Percentiles rank a stretch among this genome's conserved stretches.
Conservation (phyloP, 2,329 filamentous ascomycete genomes). For the Eutypa lata region DNA sequence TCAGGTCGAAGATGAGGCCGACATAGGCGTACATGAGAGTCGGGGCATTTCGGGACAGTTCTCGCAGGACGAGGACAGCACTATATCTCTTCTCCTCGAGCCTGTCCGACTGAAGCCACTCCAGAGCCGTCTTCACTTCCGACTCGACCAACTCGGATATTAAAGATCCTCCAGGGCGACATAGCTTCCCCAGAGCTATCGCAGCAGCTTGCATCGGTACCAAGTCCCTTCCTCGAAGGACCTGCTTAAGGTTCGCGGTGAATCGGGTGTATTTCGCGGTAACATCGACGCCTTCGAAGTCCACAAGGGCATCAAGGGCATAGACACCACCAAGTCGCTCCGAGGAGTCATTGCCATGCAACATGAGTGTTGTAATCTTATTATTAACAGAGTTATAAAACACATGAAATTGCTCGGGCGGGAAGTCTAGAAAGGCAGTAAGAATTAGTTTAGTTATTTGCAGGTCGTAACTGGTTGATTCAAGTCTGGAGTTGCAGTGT, state of each 20-base stretch:
- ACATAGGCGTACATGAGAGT: conserved; percentile 96
- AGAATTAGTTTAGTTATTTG: no score
- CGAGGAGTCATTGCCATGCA: conserved; percentile 79
- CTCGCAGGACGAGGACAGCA: conserved; percentile 84
- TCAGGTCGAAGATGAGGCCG: conserved; percentile 89
- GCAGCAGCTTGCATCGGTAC: conserved; percentile 88
- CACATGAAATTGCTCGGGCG: conserved; percentile 69
- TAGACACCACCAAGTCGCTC: conserved; percentile 91
- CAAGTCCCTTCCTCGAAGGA: conserved; percentile 87
- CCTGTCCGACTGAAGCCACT: conserved; percentile 94
- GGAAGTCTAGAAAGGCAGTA: conserved; percentile 57
- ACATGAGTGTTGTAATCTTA: conserved; percentile 64
- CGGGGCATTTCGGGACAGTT: conserved; percentile 87
- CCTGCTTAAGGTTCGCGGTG: conserved; percentile 81
- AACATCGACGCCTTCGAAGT: conserved; percentile 93
- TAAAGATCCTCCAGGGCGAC: conserved; percentile 85
- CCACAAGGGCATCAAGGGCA: conserved; percentile 87
- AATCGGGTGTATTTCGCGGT: conserved; percentile 94
- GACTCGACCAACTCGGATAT: conserved; percentile 96
- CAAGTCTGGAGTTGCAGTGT: no score
- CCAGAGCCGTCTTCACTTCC: conserved; percentile 91
- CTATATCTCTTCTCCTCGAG: conserved; percentile 92
- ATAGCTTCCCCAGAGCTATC: conserved; percentile 83
- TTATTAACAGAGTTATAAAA: conserved; percentile 58
- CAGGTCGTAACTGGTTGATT: no score